Evolutionary conservation across 2,329 filamentous ascomycete species (phyloP).

Genomic region (Thermothelomyces thermophilus): DNA sequence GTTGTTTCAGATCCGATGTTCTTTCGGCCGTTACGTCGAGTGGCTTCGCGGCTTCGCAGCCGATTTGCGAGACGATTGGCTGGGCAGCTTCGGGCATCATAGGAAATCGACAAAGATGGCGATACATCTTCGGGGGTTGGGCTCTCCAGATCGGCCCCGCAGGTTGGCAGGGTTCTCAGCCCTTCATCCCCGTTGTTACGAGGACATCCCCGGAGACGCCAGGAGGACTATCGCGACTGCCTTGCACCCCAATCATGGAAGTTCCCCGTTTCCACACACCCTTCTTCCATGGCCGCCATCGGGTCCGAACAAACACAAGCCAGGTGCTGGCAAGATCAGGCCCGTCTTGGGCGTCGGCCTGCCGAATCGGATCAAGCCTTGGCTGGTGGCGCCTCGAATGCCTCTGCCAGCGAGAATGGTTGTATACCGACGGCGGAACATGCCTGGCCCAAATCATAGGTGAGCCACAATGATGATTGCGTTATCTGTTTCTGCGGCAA

Average conservation of each 20-base stretch:
- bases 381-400: constrained; percentile 8
- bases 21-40: constrained; percentile 27
- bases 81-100: not conserved
- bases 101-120: constrained; percentile 1
- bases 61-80: constrained; percentile 16
- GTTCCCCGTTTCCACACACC: not conserved
- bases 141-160: constrained; percentile 8
- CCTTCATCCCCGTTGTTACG: constrained; percentile 1
- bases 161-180: constrained; percentile 1
- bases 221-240: not conserved
- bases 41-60: constrained; percentile 12
- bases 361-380: constrained; percentile 20
- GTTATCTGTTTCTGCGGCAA: constrained; percentile 6
- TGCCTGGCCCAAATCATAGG: not conserved
- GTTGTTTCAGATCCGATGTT: constrained; percentile 29
- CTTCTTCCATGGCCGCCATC: constrained; percentile 1
- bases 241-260: not conserved
- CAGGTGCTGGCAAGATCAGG: not conserved
- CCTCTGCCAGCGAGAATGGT: not conserved
- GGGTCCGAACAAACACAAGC: not conserved
- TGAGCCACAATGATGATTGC: not conserved
- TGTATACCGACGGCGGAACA: not conserved
- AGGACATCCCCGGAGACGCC: not conserved
- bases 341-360: not conserved
- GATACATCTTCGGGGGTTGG: constrained; percentile 12